A percentile compares a stretch with the other conserved stretches of the same genome.
Evolutionary conservation across 495 filamentous ascomycete species (phyloP).

Genomic region (Clohesyomyces aquaticus): DNA sequence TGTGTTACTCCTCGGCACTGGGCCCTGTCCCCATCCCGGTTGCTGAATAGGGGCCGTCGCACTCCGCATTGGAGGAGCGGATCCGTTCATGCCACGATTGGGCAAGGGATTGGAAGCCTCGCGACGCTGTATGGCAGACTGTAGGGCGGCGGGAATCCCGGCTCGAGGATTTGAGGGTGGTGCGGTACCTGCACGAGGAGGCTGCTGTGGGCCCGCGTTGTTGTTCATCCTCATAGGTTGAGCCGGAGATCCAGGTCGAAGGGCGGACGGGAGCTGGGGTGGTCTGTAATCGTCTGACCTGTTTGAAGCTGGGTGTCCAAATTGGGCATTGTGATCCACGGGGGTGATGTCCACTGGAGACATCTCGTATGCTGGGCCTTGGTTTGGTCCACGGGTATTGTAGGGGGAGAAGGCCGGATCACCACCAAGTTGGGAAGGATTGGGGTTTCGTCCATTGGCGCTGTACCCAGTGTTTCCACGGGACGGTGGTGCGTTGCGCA

Average conservation of each 20-base stretch:
- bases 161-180: slow-evolving; percentile 35
- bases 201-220: slow-evolving; percentile 15
- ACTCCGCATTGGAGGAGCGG: slow-evolving; percentile 26
- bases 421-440: slow-evolving; percentile 9
- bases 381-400: slow-evolving; percentile 23
- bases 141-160: slow-evolving; percentile 29
- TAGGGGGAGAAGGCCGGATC: slow-evolving; percentile 34
- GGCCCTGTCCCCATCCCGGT: slow-evolving; percentile 24
- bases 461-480: slow-evolving; percentile 7
- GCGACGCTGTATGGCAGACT: slow-evolving; percentile 39
- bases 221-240: slow-evolving; percentile 12
- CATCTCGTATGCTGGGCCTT: slow-evolving; percentile 38
- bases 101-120: slow-evolving; percentile 36
- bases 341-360: slow-evolving; percentile 39
- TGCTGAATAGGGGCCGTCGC: slow-evolving; percentile 35
- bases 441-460: not conserved
- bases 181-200: slow-evolving; percentile 26
- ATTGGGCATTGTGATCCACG: slow-evolving; percentile 9
- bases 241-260: slow-evolving; percentile 28
- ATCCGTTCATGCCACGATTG: slow-evolving; percentile 12
- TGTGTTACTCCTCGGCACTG: slow-evolving; percentile 21
- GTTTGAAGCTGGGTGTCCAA: slow-evolving; percentile 11
- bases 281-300: slow-evolving; percentile 16
- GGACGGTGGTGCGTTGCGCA: slow-evolving; percentile 17
- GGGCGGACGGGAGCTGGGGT: slow-evolving; percentile 20